Conservation (phyloP, 768 basidiomycete species). For the Lanmaoa pseudosensibilis region DNA sequence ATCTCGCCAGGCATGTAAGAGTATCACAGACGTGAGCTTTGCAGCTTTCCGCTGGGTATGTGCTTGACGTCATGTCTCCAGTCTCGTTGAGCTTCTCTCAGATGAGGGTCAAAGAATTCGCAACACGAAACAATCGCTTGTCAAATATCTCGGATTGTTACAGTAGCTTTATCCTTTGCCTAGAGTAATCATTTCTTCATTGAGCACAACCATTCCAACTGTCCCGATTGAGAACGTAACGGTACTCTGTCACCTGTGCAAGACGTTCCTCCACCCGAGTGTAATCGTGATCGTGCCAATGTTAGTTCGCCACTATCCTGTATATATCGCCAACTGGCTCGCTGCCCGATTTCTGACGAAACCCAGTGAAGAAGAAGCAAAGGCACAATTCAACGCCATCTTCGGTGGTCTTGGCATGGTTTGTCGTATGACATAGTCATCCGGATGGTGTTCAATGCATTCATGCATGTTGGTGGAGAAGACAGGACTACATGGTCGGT, state of each 20-base stretch:
- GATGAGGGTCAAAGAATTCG: slow-evolving; percentile 24
- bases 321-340: slow-evolving; percentile 58
- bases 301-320: slow-evolving; percentile 56
- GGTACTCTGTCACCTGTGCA: slow-evolving; percentile 36
- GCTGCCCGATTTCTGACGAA: slow-evolving; percentile 43
- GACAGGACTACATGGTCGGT: background rate
- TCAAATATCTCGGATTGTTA: no score
- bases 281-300: no score
- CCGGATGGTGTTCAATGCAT: background rate
- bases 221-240: slow-evolving; percentile 36
- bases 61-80: no score
- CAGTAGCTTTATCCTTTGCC: slow-evolving; percentile 46
- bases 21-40: no score
- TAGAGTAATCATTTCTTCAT: slow-evolving; percentile 10
- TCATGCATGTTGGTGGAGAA: background rate
- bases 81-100: no score
- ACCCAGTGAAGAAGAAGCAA: slow-evolving; percentile 59
- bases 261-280: slow-evolving; percentile 42
- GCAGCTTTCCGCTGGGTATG: no score
- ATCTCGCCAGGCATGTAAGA: no score
- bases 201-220: slow-evolving; percentile 15
- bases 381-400: slow-evolving; percentile 70
- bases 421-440: slow-evolving; percentile 7
- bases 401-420: slow-evolving; percentile 44
- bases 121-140: slow-evolving; percentile 44